phyloP scores from a whole-genome alignment of 75 land plant species.

The Chamaecyparis obtusa region DNA sequence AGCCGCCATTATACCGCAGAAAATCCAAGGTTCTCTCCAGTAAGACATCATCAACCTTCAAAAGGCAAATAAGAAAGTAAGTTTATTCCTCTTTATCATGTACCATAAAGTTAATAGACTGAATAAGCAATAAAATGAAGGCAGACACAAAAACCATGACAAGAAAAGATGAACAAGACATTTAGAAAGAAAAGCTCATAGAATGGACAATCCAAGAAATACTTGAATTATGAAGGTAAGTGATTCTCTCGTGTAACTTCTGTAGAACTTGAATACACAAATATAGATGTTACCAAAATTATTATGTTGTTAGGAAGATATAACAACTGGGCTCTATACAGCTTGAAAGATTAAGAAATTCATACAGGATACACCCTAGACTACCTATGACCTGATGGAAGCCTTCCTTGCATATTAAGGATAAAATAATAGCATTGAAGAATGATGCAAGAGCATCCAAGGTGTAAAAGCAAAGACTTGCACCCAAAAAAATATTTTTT shows the following conservation, averaged over 20 bases:
- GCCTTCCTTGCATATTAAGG: neutral
- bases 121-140: neutral
- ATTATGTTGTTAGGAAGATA: neutral
- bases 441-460: neutral
- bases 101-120: neutral
- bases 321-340: neutral
- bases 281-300: neutral
- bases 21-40: slow-evolving; percentile 64
- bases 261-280: neutral
- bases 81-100: neutral
- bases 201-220: neutral
- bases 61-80: neutral
- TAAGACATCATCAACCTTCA: slow-evolving; percentile 67
- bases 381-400: neutral
- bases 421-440: neutral
- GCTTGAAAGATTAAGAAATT: neutral
- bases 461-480: too few relatives aligned
- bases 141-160: neutral
- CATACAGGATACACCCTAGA: neutral
- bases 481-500: too few relatives aligned
- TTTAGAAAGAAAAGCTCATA: neutral
- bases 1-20: slow-evolving; percentile 38
- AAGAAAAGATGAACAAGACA: neutral
- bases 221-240: neutral
- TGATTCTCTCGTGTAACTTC: neutral